Base-by-base conservation (phyloP, 1,284 basidiomycete species). In the Mycosarcoma maydis region DNA sequence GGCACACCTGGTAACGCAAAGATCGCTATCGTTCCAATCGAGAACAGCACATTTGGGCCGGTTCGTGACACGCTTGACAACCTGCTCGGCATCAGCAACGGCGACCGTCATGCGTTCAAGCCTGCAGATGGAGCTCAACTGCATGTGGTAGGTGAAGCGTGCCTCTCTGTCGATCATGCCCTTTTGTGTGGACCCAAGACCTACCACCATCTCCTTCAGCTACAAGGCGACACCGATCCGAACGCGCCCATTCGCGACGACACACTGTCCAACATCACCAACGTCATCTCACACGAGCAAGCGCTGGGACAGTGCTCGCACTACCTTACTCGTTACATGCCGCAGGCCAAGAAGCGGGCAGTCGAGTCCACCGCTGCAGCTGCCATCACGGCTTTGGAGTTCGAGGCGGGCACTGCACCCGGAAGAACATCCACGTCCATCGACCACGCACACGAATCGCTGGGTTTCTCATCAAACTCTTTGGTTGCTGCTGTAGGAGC, bases 241-340 rank as follows among this genome's bases (percentile, higher is more conserved):
- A 45, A 46, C 30, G 58, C 55, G 8, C 26, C 45, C 9, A 66
- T 72, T 16, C 54, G 64, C 19, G 57, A 59, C 52, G 64, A 72
- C 19, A 67, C 69, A 11, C 45, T 72, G 6, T 56, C 69, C 20
- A 67, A 72, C 52, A 64, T 72, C 38, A 72, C 62, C 54, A 62
- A 72, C 11, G 69, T 72, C 50, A 58, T 67, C 24, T 72, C 69
- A 22, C 69, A 72, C 62, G 69, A 72, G 42, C 69, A 72, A 42
- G 69, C 69, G 16, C 52, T 72, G 19, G 69, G 69, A 3, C 69
- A 72, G 45, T 67, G 69, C 55, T 43, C 58, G 19, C 58, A 50
- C 36, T 72, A 59, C 37, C 58, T 72, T 33, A 64, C 53, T 11
- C 56, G 55, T n/a, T 67, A 59, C 36, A 16, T 72, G 55, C 64